These are phyloP conservation scores for Mycena filopes DNA, from an alignment of 768 basidiomycete species.

Conservation along the genomic window DNA sequence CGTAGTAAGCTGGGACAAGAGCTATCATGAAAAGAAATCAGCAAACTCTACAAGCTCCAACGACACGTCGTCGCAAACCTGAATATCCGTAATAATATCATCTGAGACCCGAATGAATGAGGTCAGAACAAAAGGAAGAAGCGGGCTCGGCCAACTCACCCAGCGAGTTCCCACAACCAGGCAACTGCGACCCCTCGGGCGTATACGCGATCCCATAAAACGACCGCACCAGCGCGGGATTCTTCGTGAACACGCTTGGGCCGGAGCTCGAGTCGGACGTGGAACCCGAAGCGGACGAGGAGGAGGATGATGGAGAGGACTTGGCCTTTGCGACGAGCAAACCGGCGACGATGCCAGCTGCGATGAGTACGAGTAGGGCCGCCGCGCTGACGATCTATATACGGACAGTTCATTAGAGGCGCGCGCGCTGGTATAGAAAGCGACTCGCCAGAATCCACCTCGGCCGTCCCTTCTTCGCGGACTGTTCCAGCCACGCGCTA, in stretches of 20 bases:
- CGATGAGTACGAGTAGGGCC: slow-evolving; percentile 50
- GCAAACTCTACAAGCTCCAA: not conserved
- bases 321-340: slow-evolving; percentile 63
- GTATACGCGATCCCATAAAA: slow-evolving; percentile 94
- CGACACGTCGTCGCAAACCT: slow-evolving; percentile 53
- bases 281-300: slow-evolving; percentile 19
- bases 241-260: slow-evolving; percentile 81
- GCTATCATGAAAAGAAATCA: slow-evolving; percentile 48
- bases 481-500: too few species aligned
- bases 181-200: slow-evolving; percentile 76
- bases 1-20: slow-evolving; percentile 87
- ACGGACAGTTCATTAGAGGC: not conserved
- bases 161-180: slow-evolving; percentile 72
- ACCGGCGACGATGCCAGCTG: slow-evolving; percentile 63
- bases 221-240: slow-evolving; percentile 72
- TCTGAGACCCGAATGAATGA: slow-evolving; percentile 41
- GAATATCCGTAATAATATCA: slow-evolving; percentile 76
- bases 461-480: too few species aligned
- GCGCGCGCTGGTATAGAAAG: too few species aligned
- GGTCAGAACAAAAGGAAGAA: not conserved
- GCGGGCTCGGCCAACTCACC: slow-evolving; percentile 32
- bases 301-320: slow-evolving; percentile 37
- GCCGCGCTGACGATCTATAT: slow-evolving; percentile 61
- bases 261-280: slow-evolving; percentile 43
- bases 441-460: too few species aligned